Evolutionary conservation across 768 basidiomycete genomes (phyloP).

Genomic region (Royoungia palumana): DNA sequence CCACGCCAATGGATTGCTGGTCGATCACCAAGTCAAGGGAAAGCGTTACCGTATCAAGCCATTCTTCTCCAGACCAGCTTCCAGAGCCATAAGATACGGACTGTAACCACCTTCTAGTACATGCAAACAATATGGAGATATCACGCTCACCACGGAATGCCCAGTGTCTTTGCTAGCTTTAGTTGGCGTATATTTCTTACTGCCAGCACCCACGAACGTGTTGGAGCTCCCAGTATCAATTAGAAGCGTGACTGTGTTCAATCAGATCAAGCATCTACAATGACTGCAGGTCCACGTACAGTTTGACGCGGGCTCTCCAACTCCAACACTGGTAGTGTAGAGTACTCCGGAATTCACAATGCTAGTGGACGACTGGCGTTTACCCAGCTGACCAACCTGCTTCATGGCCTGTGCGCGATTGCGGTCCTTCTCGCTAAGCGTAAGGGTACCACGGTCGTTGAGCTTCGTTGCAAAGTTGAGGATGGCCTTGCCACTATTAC

Average conservation of each 20-base stretch:
- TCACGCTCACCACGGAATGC: not conserved
- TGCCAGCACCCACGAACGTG: slow-evolving; percentile 25
- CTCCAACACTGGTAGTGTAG: slow-evolving; percentile 30
- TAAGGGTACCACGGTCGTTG: not conserved
- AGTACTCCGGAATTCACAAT: slow-evolving; percentile 19
- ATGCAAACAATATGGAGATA: not conserved
- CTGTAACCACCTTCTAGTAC: not conserved
- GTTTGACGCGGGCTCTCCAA: slow-evolving; percentile 23
- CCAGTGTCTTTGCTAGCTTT: slow-evolving; percentile 16
- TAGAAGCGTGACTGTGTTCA: slow-evolving; percentile 20
- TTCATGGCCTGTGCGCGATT: slow-evolving; percentile 17
- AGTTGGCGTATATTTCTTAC: slow-evolving; percentile 9
- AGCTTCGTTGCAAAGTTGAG: not conserved
- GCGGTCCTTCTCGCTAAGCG: slow-evolving; percentile 12
- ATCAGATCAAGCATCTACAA: not conserved
- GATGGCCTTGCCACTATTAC: not conserved
- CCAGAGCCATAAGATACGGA: not conserved
- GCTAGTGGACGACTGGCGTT: slow-evolving; percentile 5
- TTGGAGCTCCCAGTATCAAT: slow-evolving; percentile 32
- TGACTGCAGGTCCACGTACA: slow-evolving; percentile 15
- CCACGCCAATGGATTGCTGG: slow-evolving; percentile 21
- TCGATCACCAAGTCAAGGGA: not conserved
- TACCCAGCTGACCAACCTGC: not conserved
- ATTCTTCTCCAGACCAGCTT: not conserved
- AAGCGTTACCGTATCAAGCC: not conserved